Conservation (phyloP, 2,329 filamentous ascomycete species). For the Alternaria conjuncta region DNA sequence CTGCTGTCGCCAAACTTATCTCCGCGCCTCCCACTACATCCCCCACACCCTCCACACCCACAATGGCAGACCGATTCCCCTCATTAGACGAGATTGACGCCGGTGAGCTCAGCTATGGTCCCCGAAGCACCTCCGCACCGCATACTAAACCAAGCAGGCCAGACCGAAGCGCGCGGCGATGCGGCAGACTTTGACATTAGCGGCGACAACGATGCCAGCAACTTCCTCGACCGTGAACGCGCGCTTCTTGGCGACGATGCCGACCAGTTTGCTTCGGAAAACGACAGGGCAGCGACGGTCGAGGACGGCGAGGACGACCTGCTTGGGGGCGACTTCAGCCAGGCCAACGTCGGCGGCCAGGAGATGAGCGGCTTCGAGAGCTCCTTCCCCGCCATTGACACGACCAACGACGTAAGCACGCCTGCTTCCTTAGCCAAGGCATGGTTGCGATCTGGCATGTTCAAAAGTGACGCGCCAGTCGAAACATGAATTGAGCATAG, state of each 20-base stretch:
- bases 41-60: slow-evolving; percentile 18
- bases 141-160: slow-evolving; percentile 59
- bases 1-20: slow-evolving; percentile 22
- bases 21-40: neutral
- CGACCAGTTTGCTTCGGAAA: slow-evolving; percentile 80
- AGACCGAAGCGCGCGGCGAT: slow-evolving; percentile 68
- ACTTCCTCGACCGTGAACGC: slow-evolving; percentile 92
- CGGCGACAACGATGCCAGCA: slow-evolving; percentile 69
- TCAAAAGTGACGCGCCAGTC: neutral
- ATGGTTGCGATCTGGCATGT: neutral
- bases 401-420: slow-evolving; percentile 69
- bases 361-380: slow-evolving; percentile 75
- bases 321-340: slow-evolving; percentile 64
- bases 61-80: slow-evolving; percentile 60
- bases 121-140: slow-evolving; percentile 27
- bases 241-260: slow-evolving; percentile 92
- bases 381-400: slow-evolving; percentile 86
- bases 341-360: slow-evolving; percentile 49
- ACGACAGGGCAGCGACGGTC: slow-evolving; percentile 70
- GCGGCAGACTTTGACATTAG: slow-evolving; percentile 54
- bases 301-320: slow-evolving; percentile 74
- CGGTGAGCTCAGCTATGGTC: slow-evolving; percentile 48
- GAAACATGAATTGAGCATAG: neutral
- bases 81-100: slow-evolving; percentile 61
- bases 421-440: slow-evolving; percentile 1